Evolutionary conservation across 2,329 filamentous ascomycete genomes (phyloP), one percentile per base, ranked within the genome.

Genomic region (Verticillium albo-atrum): DNA sequence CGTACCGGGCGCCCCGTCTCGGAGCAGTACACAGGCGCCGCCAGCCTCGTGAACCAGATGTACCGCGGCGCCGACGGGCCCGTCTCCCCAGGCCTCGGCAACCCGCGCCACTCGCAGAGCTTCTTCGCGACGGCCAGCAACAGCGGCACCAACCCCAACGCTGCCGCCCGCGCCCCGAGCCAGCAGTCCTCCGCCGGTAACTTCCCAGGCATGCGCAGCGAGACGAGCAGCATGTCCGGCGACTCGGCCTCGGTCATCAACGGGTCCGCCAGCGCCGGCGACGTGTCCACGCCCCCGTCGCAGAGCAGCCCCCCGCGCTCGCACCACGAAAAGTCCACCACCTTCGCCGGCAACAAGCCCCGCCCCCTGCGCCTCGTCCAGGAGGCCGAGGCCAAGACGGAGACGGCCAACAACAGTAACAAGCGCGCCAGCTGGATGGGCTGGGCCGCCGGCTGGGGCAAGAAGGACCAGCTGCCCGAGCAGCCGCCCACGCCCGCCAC

Each of bases 351-450:
- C 4, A 89, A 88, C 68, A 95, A 95, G 74, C 87, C 96, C 60
- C 84, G 93, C 35, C 94, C 94, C 6, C 78, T 99, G 64, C 84
- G 94, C 17, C 81, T 99, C 30, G 92, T 98, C 54, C 90, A 95
- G 74, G 91, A 96, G 76, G 89, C 89, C 65, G 72, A 75, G 25
- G 83, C 84, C 56, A 79, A 80, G 66, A 71, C 72, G 23, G 73
- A 78, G 57, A 72, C 69, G 32, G 71, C 75, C 58, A 82, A 82
- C 68, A 89, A 88, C 77, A 77, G 87, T 57, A 82, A 82, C 68
- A 89, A 88, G 77, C 77, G 87, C 54, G 77, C 79, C 23, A 89
- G 85, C 71, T 89, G 87, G 87, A 82, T 88, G 60, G 84, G 84
- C 14, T 88, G 85, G 84, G 77, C 79, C 27, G 64, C 65, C 12